These are phyloP conservation scores for Talaromyces islandicus DNA, from an alignment of 2,329 filamentous ascomycete species.

Conservation along the genomic window DNA sequence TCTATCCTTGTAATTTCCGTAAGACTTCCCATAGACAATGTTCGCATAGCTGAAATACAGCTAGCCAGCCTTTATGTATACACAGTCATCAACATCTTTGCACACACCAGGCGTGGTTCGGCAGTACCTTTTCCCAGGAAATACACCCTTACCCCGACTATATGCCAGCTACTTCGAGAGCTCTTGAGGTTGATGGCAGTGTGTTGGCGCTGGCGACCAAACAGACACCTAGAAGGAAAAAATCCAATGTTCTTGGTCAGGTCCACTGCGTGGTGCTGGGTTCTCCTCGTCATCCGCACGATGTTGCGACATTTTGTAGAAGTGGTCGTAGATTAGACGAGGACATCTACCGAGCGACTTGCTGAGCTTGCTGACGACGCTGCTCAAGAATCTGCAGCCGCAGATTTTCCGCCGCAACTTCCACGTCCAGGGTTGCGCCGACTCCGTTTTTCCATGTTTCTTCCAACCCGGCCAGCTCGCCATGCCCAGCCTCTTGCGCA, in stretches of 20 bases:
- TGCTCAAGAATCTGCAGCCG: slow-evolving; percentile 61
- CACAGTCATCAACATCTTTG: not conserved
- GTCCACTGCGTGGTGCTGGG: not conserved
- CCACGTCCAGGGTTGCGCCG: slow-evolving; percentile 74
- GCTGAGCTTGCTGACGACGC: slow-evolving; percentile 39
- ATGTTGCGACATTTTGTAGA: not conserved
- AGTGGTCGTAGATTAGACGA: not conserved
- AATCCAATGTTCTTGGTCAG: not conserved
- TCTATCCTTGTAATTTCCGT: not conserved
- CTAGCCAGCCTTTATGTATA: not conserved
- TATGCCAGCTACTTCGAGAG: not conserved
- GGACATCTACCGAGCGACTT: slow-evolving; percentile 21
- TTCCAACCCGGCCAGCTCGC: slow-evolving; percentile 68
- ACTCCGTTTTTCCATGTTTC: slow-evolving; percentile 75
- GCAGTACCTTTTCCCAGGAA: not conserved
- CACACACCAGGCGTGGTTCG: not conserved
- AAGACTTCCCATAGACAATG: not conserved
- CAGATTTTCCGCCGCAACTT: slow-evolving; percentile 73
- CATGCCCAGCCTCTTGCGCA: slow-evolving; percentile 64
- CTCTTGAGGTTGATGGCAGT: not conserved
- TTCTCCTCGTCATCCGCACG: not conserved
- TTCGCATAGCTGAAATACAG: not conserved
- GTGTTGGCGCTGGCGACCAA: not conserved
- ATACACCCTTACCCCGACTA: not conserved
- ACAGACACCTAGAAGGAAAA: not conserved